Evolutionary conservation across 345 rosid genomes (phyloP).

Genomic region (Nephelium lappaceum): DNA sequence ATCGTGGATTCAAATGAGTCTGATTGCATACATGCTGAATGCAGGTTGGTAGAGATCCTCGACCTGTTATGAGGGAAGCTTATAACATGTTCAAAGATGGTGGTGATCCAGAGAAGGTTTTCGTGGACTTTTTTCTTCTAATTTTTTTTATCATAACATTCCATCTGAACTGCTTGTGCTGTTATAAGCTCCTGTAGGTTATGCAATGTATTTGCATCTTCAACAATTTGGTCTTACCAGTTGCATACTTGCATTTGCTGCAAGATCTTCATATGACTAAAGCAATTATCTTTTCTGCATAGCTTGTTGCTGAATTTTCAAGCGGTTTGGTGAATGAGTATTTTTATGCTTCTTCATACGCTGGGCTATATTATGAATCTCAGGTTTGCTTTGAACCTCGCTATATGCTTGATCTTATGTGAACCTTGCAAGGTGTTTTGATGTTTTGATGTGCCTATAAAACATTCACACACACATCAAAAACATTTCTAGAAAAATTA

Average conservation of each 20-base stretch:
- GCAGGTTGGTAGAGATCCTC: slow-evolving; percentile 91
- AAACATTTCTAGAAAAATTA: neutral
- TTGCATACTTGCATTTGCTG: too few species aligned
- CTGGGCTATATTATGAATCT: slow-evolving; percentile 83
- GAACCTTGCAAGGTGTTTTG: neutral
- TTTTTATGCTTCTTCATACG: slow-evolving; percentile 80
- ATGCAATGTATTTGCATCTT: neutral
- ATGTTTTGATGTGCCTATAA: neutral
- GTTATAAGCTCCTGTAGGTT: neutral
- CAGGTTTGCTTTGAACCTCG: slow-evolving; percentile 51
- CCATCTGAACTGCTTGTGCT: neutral
- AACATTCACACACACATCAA: neutral
- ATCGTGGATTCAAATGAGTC: neutral
- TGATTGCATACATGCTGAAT: slow-evolving; percentile 19
- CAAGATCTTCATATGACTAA: slow-evolving; percentile 7
- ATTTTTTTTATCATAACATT: neutral
- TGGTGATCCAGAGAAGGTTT: slow-evolving; percentile 88
- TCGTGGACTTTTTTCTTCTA: neutral
- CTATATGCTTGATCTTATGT: neutral
- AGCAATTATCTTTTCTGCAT: slow-evolving; percentile 16
- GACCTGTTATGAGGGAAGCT: slow-evolving; percentile 82
- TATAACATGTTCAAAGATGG: slow-evolving; percentile 79
- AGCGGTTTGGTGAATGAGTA: slow-evolving; percentile 51
- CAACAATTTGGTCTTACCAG: neutral
- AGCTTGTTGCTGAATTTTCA: slow-evolving; percentile 68